Evolutionary conservation across 2,329 filamentous ascomycete species (phyloP).

Genomic region (Fusarium marasasianum): DNA sequence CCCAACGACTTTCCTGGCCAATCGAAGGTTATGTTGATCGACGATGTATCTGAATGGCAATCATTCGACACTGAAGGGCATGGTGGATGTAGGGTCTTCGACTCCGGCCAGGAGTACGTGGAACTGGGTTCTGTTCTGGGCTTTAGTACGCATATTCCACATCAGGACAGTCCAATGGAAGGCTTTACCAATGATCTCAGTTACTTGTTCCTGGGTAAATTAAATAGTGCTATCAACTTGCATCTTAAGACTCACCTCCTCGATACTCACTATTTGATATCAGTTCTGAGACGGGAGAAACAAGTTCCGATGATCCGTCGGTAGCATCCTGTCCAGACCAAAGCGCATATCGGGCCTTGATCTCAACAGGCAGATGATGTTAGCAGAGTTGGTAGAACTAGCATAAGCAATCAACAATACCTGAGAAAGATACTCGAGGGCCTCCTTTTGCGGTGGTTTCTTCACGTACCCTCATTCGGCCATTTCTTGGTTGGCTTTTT

Average conservation of each 20-base stretch:
- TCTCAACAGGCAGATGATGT: not conserved
- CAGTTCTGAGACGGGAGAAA: not conserved
- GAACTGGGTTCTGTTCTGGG: fast-evolving
- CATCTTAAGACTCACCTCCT: fast-evolving
- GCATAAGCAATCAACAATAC: not conserved
- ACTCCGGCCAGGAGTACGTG: not conserved
- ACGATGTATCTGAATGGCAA: not conserved
- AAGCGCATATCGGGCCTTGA: fast-evolving
- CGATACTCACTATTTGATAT: not conserved
- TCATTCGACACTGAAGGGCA: not conserved
- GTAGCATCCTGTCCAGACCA: not conserved
- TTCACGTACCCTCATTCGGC: not conserved
- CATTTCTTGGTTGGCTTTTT: fast-evolving
- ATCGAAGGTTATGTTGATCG: not conserved
- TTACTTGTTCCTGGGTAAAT: fast-evolving
- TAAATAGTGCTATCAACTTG: fast-evolving
- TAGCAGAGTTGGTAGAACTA: not conserved
- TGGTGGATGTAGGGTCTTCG: not conserved
- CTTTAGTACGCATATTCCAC: not conserved
- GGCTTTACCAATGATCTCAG: not conserved
- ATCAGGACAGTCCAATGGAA: not conserved
- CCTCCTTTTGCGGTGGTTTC: fast-evolving
- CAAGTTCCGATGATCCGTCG: not conserved
- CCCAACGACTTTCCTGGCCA: fast-evolving
- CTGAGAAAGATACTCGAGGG: fast-evolving